Evolutionary conservation across 257 asterid species (phyloP), one percentile per base, ranked within the genome.

Genomic region (Jasminum sambac): DNA sequence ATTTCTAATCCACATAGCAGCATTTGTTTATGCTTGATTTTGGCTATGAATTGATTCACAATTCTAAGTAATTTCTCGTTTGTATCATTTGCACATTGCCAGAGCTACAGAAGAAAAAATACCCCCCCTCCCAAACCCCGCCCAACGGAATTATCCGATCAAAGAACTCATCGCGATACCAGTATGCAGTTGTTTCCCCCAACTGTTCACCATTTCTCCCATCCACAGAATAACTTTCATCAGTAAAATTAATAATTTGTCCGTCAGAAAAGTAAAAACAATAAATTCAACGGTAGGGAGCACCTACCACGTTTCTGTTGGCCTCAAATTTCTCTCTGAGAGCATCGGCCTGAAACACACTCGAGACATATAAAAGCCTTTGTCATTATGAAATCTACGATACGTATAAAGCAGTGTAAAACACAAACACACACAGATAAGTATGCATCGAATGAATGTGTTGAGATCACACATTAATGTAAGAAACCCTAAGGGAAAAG

Each of bases 251-350:
- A 55, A 10, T 21, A 9, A 8, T 55, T 55, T 21, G 19, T 40
- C 3, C 5, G 59, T 21, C 42, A 43, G 14, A 23, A 73, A 41
- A 21, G 14, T 10, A 50, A 63, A 41, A 50, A 21, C 46, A 46
- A 64, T 0, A 39, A 66, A 63, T 19, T 25, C 55, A 68, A 70
- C 30, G 1, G 38, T 43, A 21, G 24, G 70, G 70, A 76, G 17
- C 70, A 76, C 87, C 66, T 76, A 93, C 98, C 96, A 87, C 92
- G 55, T 84, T 60, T 74, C 67, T 80, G 82, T 86, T 89, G 58
- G 94, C 90, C 67, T 93, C 98, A 64, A 93, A 93, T 79, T 68
- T 86, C 75, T 83, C 97, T 68, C 98, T 85, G 21, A 93, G 86
- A 41, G 84, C 85, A 81, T 93, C 98, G 36, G 97, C 98, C 97